These are phyloP conservation scores for Tilletiaria anomala DNA, from an alignment of 1,284 basidiomycete genomes.

Conservation along the genomic window DNA sequence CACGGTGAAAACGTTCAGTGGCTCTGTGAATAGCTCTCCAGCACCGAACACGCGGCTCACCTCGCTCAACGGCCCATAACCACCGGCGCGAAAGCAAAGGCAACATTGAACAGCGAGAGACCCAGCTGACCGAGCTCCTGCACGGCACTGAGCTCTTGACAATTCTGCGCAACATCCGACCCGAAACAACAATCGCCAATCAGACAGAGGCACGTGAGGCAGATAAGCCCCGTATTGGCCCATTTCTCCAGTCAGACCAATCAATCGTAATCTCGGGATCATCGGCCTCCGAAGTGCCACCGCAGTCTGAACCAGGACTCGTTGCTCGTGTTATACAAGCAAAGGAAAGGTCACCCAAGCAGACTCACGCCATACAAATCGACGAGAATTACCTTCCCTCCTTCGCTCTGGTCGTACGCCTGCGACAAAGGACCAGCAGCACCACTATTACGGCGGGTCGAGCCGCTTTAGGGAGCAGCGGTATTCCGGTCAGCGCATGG, in stretches of 20 bases:
- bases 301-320: no score
- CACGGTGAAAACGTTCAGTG: conserved; percentile 9
- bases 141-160: no score
- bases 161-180: conserved; percentile 8
- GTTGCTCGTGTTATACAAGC: no score
- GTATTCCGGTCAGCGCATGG: no score
- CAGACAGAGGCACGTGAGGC: conserved; percentile 35
- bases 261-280: conserved; percentile 28
- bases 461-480: no score
- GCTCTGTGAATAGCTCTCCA: no score
- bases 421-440: conserved; percentile 5
- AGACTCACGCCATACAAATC: conserved; percentile 21
- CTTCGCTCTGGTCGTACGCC: conserved; percentile 1
- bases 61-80: not conserved
- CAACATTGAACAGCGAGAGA: conserved; percentile 33
- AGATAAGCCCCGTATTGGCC: conserved; percentile 25
- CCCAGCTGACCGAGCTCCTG: conserved; percentile 34
- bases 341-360: no score
- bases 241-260: conserved; percentile 22
- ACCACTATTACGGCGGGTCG: no score
- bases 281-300: no score
- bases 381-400: conserved; percentile 21
- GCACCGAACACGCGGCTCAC: not conserved
- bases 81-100: conserved; percentile 7
- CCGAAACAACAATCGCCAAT: conserved; percentile 31